Evolutionary conservation across 2,329 filamentous ascomycete species (phyloP).

Genomic region (Trichocomaceae sp.): DNA sequence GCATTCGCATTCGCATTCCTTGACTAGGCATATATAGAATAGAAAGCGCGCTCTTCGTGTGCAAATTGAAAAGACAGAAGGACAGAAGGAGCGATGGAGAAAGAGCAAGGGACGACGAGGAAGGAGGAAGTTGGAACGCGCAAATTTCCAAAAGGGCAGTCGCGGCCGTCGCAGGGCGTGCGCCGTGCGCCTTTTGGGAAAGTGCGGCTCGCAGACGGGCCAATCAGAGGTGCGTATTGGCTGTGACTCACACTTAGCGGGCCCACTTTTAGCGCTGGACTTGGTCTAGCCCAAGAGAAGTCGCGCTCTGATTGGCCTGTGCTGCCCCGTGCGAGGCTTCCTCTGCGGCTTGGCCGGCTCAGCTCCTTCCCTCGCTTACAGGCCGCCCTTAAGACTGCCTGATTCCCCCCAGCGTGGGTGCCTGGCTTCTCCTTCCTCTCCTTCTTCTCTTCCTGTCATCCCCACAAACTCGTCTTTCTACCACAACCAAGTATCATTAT

Average conservation of each 20-base stretch:
- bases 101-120: background rate
- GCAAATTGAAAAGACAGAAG: too few relatives aligned
- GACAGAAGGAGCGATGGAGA: too few relatives aligned
- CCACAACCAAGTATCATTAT: too few relatives aligned
- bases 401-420: slow-evolving; percentile 28
- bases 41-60: too few relatives aligned
- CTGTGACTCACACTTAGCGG: slow-evolving; percentile 9
- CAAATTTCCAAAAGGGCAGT: background rate
- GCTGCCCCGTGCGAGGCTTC: background rate
- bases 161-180: slow-evolving; percentile 5
- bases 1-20: too few relatives aligned
- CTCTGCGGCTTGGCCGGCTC: background rate
- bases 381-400: slow-evolving; percentile 33
- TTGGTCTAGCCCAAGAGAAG: background rate
- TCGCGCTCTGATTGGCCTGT: background rate
- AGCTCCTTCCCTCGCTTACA: slow-evolving; percentile 5
- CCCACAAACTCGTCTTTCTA: background rate
- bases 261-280: background rate
- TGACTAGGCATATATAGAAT: too few relatives aligned
- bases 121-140: background rate
- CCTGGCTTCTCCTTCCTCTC: slow-evolving; percentile 22
- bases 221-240: slow-evolving; percentile 3
- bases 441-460: slow-evolving; percentile 12
- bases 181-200: background rate
- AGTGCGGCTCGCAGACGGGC: background rate